Evolutionary conservation across 2,329 filamentous ascomycete species (phyloP), one percentile per base, ranked within the genome.

Genomic region (Fusarium sp.): DNA sequence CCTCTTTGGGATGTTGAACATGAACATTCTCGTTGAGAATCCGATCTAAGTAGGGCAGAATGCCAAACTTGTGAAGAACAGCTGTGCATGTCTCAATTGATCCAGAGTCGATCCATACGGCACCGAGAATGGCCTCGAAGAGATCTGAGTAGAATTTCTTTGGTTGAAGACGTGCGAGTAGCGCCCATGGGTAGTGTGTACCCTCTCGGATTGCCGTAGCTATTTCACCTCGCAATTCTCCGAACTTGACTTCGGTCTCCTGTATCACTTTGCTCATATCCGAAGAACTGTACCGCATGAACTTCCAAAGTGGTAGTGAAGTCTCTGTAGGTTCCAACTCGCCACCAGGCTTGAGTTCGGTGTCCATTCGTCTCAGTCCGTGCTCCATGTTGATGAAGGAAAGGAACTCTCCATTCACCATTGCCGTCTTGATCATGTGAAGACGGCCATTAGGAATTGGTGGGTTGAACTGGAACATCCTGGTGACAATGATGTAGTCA

Each of bases 121-220:
- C 94, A 0, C 92, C 95, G 0, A 98, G 78, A 0, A 96, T 76
- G 31, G 88, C 87, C 80, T 98, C 95, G 11, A 97, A 83, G 10
- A 97, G 80, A 76, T 97, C 94, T 0, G 91, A 95, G 77, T 91
- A 90, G 77, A 92, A 91, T 74, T 97, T 97, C 17, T 87, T 87
- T 0, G 89, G 84, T 15, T 85, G 83, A 1, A 96, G 81, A 0
- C 85, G 83, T 0, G 88, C 82, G 1, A 98, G 85, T 0, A 88
- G 77, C 3, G 86, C 82, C 95, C 95, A 98, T 0, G 95, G 96
- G 73, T 94, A 96, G 17, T 80, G 77, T 0, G 67, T 63, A 0
- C 85, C 86, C 1, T 76, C 46, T 1, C 78, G 47, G 11, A 97
- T 80, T 0, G 82, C 85, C 0, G 79, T 56, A 0, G 78, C 59